Evolutionary conservation across 805 yeast species (phyloP).

Genomic region (Debaryomyces prosopidis): DNA sequence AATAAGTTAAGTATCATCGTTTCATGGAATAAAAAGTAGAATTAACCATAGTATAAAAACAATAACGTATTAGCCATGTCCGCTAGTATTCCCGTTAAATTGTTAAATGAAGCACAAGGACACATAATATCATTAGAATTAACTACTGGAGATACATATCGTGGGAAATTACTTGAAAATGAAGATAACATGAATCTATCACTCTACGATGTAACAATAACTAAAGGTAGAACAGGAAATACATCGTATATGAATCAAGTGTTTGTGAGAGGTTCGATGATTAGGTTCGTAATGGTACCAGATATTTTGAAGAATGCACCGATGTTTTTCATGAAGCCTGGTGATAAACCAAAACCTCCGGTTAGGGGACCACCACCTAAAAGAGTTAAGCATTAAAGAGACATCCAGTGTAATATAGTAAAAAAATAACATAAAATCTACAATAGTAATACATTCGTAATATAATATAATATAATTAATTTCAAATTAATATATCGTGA

Average conservation of each 20-base stretch:
- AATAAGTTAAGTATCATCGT: too few species aligned
- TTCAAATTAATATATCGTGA: too few species aligned
- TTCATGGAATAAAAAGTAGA: too few species aligned
- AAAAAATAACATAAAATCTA: not conserved
- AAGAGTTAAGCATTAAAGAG: conserved; percentile 21
- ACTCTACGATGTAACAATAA: conserved; percentile 75
- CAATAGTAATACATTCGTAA: too few species aligned
- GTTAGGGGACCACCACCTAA: conserved; percentile 60
- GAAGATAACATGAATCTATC: conserved; percentile 97
- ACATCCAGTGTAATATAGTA: not conserved
- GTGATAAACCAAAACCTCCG: conserved; percentile 69
- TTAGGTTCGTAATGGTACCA: conserved; percentile 82
- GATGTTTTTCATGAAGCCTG: conserved; percentile 63
- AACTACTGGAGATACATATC: conserved; percentile 79
- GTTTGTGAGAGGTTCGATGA: conserved; percentile 88
- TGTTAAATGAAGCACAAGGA: conserved; percentile 86
- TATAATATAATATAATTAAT: too few species aligned
- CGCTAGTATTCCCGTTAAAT: conserved; percentile 79
- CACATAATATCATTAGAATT: conserved; percentile 83
- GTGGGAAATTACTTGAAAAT: conserved; percentile 82
- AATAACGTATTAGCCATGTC: conserved; percentile 42
- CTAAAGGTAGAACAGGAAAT: conserved; percentile 66
- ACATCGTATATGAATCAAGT: conserved; percentile 79
- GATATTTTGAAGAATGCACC: conserved; percentile 90
- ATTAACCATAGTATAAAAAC: too few species aligned